Base-by-base conservation (phyloP, 2,329 filamentous ascomycete species). In the Botrytis hyacinthi region DNA sequence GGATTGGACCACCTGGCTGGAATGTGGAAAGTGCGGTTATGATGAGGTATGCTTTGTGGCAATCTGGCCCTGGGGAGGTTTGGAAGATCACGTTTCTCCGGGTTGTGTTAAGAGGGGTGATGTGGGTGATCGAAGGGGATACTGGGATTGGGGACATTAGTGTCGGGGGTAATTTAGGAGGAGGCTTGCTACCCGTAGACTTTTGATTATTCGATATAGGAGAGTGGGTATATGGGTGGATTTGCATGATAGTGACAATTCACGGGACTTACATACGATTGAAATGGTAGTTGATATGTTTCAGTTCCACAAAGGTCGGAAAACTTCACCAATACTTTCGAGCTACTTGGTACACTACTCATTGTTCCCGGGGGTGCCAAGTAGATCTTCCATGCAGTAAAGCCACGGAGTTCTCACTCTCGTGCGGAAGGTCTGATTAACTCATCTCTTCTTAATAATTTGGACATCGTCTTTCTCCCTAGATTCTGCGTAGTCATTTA, bases 61-160 rank as follows among this genome's bases (percentile, higher is more conserved):
- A 1, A 90, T 91, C 77, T 92, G 89, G 89, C 90, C 89, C 0
- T 83, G 85, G 78, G 89, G 89, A 0, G 83, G 81, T 0, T 78
- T 81, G 0, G 83, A 87, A 40, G 89, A 91, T 77, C 87, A 89
- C 76, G 84, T 82, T 51, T 79, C 81, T 68, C 87, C 87, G 8
- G 78, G 78, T 44, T 88, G 87, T 73, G 78, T 79, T 68, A 80
- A 82, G 22, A 71, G 44, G n/a, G 59, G 35, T 26, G 66, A 63
- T 26, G 18, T 65, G n/a, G 8, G 54, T n/a, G 18, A 54, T 35
- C 26, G 66, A 40, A 22, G 22, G 18, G 72, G 72, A 29, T 73
- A 73, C 57, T 73, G 67, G 72, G 67, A 73, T 22, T 61, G 22
- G 7, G 72, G 67, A 37, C 8, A 14, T 54, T 72, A 35, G 6